Percentiles rank a stretch among this genome's conserved stretches.
Evolutionary conservation across 2,329 filamentous ascomycete genomes (phyloP).

Genomic region (Plenodomus tracheiphilus): DNA sequence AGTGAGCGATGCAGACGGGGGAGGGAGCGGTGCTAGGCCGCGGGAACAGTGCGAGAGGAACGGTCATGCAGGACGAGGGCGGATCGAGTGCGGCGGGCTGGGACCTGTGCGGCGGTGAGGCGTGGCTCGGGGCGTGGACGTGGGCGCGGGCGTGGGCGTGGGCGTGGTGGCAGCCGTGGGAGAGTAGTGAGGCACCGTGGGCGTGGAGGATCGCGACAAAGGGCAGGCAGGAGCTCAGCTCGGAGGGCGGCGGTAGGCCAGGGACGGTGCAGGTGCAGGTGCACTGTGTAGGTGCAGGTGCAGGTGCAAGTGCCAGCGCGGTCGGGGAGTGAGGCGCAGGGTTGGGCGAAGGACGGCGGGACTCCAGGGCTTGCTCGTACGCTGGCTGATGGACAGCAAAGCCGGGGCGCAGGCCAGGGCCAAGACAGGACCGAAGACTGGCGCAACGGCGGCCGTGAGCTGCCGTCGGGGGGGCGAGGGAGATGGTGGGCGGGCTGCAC

Average conservation of each 20-base stretch:
- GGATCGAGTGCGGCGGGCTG: background rate
- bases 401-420: too few species aligned
- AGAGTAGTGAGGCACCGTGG: slow-evolving; percentile 1
- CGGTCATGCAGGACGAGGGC: slow-evolving; percentile 24
- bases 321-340: background rate
- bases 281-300: too few species aligned
- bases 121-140: slow-evolving; percentile 2
- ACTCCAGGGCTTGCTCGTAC: background rate
- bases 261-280: too few species aligned
- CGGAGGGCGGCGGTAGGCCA: too few species aligned
- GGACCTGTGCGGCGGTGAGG: slow-evolving; percentile 1
- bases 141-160: slow-evolving; percentile 1
- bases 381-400: too few species aligned
- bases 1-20: slow-evolving; percentile 4
- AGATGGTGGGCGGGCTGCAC: too few species aligned
- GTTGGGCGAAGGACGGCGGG: background rate
- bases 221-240: background rate
- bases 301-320: background rate
- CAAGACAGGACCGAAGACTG: background rate
- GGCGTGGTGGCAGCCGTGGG: slow-evolving; percentile 1
- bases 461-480: background rate
- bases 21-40: slow-evolving; percentile 24
- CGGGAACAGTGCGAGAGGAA: slow-evolving; percentile 13
- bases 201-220: slow-evolving; percentile 1
- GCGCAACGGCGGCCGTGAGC: background rate